A percentile compares a stretch with the other conserved stretches of the same genome.
phyloP scores from a whole-genome alignment of 1,284 basidiomycete species.

The Pisolithus thermaeus region DNA sequence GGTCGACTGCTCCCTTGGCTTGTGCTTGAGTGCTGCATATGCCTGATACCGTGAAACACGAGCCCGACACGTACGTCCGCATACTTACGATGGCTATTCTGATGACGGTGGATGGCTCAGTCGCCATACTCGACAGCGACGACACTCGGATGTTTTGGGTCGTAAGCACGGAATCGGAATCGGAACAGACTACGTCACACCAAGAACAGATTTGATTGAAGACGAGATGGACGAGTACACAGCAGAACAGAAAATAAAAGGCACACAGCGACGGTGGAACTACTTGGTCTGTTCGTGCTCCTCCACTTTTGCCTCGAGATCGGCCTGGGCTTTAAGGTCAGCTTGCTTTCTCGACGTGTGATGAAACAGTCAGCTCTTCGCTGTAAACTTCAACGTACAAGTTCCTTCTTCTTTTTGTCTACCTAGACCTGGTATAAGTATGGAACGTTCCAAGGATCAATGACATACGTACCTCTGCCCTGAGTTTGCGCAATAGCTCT shows the following conservation, averaged over 20 bases:
- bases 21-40: constrained; percentile 22
- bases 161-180: background rate
- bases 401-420: constrained; percentile 50
- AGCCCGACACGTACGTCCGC: background rate
- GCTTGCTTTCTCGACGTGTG: constrained; percentile 10
- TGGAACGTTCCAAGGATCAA: background rate
- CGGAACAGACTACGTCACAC: background rate
- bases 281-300: constrained; percentile 14
- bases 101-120: constrained; percentile 11
- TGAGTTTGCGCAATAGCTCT: constrained; percentile 52
- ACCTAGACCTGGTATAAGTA: constrained; percentile 36
- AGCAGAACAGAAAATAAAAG: background rate
- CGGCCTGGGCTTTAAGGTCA: constrained; percentile 18
- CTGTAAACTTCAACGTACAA: constrained; percentile 35
- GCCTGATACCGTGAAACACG: constrained; percentile 11
- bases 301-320: constrained; percentile 25
- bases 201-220: background rate
- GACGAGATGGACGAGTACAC: background rate
- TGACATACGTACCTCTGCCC: constrained; percentile 40
- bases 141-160: background rate
- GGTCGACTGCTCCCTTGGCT: constrained; percentile 18
- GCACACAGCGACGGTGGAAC: background rate
- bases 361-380: constrained; percentile 8
- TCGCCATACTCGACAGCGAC: background rate
- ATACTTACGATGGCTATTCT: constrained; percentile 21